Conservation (phyloP, 306 rosid genomes). For the Trifolium dubium region DNA sequence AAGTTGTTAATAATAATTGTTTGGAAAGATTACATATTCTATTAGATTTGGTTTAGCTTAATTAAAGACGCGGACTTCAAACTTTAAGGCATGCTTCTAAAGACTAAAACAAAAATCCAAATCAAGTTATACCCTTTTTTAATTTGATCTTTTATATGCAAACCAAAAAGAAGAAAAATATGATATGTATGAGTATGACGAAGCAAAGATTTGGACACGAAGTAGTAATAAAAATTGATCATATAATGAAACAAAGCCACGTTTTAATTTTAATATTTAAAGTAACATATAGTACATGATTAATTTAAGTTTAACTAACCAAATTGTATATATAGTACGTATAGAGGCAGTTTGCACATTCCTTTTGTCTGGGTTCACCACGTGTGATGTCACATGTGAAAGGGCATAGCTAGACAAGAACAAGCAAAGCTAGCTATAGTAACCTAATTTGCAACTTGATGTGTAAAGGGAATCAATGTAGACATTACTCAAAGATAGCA, state of each 20-base stretch:
- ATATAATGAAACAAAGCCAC: slow-evolving; percentile 34
- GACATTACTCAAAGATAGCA: slow-evolving; percentile 35
- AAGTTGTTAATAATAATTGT: slow-evolving; percentile 9
- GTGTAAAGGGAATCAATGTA: slow-evolving; percentile 48
- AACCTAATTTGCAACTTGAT: slow-evolving; percentile 51
- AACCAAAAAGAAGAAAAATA: not conserved
- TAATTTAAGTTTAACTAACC: not conserved
- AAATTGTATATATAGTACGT: slow-evolving; percentile 30
- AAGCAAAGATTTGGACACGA: slow-evolving; percentile 16
- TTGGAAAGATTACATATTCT: slow-evolving; percentile 15
- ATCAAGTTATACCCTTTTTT: slow-evolving; percentile 6
- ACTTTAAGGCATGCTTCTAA: slow-evolving; percentile 39
- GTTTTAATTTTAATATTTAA: slow-evolving; percentile 42
- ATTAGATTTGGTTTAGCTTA: slow-evolving; percentile 30
- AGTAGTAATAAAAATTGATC: slow-evolving; percentile 23
- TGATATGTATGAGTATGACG: slow-evolving; percentile 7
- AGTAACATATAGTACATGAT: not conserved
- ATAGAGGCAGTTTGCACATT: slow-evolving; percentile 57
- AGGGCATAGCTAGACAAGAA: slow-evolving; percentile 43
- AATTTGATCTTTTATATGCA: slow-evolving; percentile 3
- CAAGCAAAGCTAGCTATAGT: slow-evolving; percentile 42
- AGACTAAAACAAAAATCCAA: slow-evolving; percentile 31
- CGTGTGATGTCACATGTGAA: slow-evolving; percentile 80
- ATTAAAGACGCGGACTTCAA: slow-evolving; percentile 45
- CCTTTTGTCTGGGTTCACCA: slow-evolving; percentile 70